Evolutionary conservation across 2,329 filamentous ascomycete genomes (phyloP).

Genomic region (Fusarium foetens): DNA sequence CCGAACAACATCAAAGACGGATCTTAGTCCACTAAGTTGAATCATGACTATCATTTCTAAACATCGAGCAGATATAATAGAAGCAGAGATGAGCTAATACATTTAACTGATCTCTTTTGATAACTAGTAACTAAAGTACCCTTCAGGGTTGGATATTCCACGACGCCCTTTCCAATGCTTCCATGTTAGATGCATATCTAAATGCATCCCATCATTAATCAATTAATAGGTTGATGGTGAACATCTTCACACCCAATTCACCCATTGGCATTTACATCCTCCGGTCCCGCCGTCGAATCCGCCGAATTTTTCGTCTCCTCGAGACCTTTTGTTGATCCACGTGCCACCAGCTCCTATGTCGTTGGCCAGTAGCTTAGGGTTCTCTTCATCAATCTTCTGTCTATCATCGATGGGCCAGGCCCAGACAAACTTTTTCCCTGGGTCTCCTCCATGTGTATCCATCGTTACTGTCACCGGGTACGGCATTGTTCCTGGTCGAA

Average conservation of each 20-base stretch:
- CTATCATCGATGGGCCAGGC: constrained; percentile 61
- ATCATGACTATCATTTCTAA: background rate
- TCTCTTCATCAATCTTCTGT: constrained; percentile 56
- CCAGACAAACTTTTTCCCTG: constrained; percentile 63
- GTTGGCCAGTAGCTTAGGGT: constrained; percentile 59
- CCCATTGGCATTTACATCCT: constrained; percentile 71
- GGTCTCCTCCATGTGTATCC: constrained; percentile 71
- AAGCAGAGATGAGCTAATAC: background rate
- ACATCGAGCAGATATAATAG: background rate
- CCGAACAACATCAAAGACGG: background rate
- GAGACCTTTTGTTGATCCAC: constrained; percentile 62
- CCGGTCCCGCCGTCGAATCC: constrained; percentile 72
- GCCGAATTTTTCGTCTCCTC: constrained; percentile 60
- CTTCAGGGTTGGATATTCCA: constrained; percentile 1
- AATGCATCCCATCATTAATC: constrained; percentile 17
- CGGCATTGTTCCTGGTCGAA: constrained; percentile 68
- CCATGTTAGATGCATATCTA: constrained; percentile 18
- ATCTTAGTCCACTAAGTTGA: background rate
- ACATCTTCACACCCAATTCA: constrained; percentile 57
- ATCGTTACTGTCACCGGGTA: constrained; percentile 70
- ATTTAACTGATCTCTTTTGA: background rate
- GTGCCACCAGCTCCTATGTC: constrained; percentile 62
- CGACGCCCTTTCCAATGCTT: constrained; percentile 32
- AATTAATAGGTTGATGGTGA: constrained; percentile 14
- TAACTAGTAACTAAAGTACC: background rate